These are phyloP conservation scores for Monosporascus sp. DNA, from an alignment of 2,329 filamentous ascomycete species.

Conservation along the genomic window DNA sequence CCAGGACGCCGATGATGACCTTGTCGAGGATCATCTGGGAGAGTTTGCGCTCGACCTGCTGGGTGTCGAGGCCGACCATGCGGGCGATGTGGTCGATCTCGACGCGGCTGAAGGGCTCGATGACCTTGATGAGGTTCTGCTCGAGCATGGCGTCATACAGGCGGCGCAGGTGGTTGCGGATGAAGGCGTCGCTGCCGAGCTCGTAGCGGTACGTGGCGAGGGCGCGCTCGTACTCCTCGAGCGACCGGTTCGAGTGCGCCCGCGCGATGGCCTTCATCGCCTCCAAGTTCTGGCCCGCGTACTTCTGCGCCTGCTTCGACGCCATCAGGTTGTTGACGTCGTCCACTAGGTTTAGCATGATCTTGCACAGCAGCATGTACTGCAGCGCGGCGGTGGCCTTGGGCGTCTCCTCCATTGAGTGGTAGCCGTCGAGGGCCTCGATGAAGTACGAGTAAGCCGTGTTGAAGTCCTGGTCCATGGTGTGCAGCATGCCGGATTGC, in stretches of 20 bases:
- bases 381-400: conserved; percentile 96
- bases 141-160: conserved; percentile 98
- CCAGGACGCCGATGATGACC: conserved; percentile 94
- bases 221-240: conserved; percentile 95
- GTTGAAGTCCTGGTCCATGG: conserved; percentile 98
- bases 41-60: conserved; percentile 95
- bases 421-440: conserved; percentile 95
- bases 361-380: conserved; percentile 99
- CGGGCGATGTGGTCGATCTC: conserved; percentile 96
- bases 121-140: conserved; percentile 99
- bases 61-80: conserved; percentile 93
- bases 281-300: conserved; percentile 91
- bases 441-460: conserved; percentile 99
- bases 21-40: conserved; percentile 99
- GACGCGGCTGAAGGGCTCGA: conserved; percentile 95
- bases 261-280: conserved; percentile 98
- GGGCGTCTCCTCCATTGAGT: conserved; percentile 78
- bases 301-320: conserved; percentile 94
- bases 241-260: conserved; percentile 88
- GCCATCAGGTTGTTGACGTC: conserved; percentile 94
- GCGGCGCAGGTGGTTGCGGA: conserved; percentile 90
- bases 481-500: conserved; percentile 98
- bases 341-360: conserved; percentile 96
- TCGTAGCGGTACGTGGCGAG: conserved; percentile 88
- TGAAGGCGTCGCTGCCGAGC: conserved; percentile 90